Evolutionary conservation across 2,329 filamentous ascomycete species (phyloP), one percentile per base, ranked within the genome.

Genomic region (Bipolaris bicolor): DNA sequence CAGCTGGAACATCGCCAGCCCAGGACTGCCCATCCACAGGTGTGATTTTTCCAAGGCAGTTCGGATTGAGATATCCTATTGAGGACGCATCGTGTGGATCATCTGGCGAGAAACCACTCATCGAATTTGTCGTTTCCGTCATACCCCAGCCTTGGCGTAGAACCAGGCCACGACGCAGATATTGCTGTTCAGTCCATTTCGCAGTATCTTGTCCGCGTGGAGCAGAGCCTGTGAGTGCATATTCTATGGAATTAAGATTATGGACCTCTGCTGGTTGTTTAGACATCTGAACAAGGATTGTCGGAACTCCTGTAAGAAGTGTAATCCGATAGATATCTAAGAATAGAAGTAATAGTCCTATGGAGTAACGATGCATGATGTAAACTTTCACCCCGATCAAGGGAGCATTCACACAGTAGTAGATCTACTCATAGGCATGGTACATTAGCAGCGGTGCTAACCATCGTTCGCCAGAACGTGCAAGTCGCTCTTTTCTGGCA

Each of bases 371-470:
- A 50, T 50, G 24, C 36, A 37, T 50, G 7, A 15, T 37, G 36
- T 37, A 37, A 13, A 37, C 36, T 37, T 15, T 37, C 7, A 13
- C 36, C 10, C 15, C 36, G 3, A 37, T n/a, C 15, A 10, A 3
- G 3, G 36, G 36, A 15, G 36, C 36, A 37, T 37, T 37, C 5
- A 37, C 15, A 15, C 36, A 37, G 15, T 37, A 37, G 36, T 37
- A 37, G n/a, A 24, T 50, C 1, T 18, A 16, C n/a, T 74, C 75
- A 62, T 83, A 84, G 3, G 73, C 74, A 56, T 78, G 76, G 51
- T 78, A 78, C 3, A 79, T 64, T 2, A 76, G 77, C 5, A 78
- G 66, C 11, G 47, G 78, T 77, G 1, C 85, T 76, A 13, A 79
- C 70, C 58, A 70, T 68, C 24, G 69, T 64, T 22, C 18, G 70